Evolutionary conservation across 177 flowering plant genomes (phyloP).

Genomic region (Tripterygium wilfordii): DNA sequence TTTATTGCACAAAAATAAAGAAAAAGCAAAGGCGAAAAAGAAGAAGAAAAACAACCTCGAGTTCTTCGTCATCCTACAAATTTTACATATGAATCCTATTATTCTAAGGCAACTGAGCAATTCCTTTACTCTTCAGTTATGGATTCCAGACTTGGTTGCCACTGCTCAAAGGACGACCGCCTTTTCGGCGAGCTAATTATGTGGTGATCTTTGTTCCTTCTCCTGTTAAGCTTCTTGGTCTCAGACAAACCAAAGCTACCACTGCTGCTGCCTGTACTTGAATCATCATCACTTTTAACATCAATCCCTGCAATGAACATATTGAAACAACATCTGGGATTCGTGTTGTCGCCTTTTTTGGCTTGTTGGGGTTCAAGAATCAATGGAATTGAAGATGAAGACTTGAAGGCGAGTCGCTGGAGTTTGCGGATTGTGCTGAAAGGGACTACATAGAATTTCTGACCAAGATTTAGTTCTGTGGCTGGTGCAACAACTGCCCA

Average conservation of each 20-base stretch:
- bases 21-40: no score
- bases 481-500: conserved; percentile 46
- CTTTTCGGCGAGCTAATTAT: conserved; percentile 16
- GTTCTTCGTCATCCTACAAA: no score
- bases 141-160: conserved; percentile 47
- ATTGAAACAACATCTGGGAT: conserved; percentile 9
- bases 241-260: conserved; percentile 12
- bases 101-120: background rate
- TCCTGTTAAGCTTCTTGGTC: conserved; percentile 4
- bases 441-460: conserved; percentile 59
- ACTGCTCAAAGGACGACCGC: conserved; percentile 13
- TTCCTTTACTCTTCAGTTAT: conserved; percentile 29
- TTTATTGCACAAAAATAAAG: no score
- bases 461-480: conserved; percentile 37
- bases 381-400: conserved; percentile 4
- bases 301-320: conserved; percentile 15
- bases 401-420: conserved; percentile 19
- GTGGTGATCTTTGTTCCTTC: conserved; percentile 4
- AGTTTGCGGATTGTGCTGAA: conserved; percentile 44
- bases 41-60: no score
- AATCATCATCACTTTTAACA: conserved; percentile 1
- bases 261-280: conserved; percentile 1
- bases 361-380: background rate
- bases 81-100: background rate
- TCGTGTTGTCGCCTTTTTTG: conserved; percentile 8